Evolutionary conservation across 1,284 basidiomycete genomes (phyloP).

Genomic region (Pseudozyma tsukubaensis): DNA sequence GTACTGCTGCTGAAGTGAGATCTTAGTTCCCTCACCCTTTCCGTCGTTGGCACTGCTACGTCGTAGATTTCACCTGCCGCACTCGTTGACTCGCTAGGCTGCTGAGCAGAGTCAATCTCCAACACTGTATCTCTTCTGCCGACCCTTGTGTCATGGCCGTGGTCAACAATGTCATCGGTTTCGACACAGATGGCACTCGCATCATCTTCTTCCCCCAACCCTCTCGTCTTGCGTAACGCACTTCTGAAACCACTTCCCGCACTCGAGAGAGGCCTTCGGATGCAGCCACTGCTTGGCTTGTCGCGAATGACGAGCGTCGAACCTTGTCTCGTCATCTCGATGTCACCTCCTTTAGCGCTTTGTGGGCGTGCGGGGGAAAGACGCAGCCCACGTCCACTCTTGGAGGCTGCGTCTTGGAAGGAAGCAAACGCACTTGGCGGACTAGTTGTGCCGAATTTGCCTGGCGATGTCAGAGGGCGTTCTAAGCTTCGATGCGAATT

Average conservation of each 20-base stretch:
- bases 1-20: slow-evolving; percentile 33
- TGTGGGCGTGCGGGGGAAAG: slow-evolving; percentile 11
- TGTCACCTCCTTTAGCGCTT: slow-evolving; percentile 20
- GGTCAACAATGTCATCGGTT: slow-evolving; percentile 21
- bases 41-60: neutral
- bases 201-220: slow-evolving; percentile 1
- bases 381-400: neutral
- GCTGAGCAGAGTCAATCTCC: too few species aligned
- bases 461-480: neutral
- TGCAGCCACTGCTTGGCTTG: slow-evolving; percentile 6
- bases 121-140: neutral
- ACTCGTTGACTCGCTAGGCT: too few species aligned
- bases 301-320: slow-evolving; percentile 29
- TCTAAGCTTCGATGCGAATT: neutral
- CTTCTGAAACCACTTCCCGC: slow-evolving; percentile 17
- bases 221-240: slow-evolving; percentile 11
- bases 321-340: slow-evolving; percentile 38
- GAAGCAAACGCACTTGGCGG: neutral
- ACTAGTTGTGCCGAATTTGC: neutral
- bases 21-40: slow-evolving; percentile 2
- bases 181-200: slow-evolving; percentile 30
- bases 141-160: too few species aligned
- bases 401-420: neutral
- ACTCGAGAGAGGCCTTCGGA: slow-evolving; percentile 20
- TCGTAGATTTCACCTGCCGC: slow-evolving; percentile 5